Conservation (phyloP, 495 filamentous ascomycete genomes). For the Aeminium ludgeri region DNA sequence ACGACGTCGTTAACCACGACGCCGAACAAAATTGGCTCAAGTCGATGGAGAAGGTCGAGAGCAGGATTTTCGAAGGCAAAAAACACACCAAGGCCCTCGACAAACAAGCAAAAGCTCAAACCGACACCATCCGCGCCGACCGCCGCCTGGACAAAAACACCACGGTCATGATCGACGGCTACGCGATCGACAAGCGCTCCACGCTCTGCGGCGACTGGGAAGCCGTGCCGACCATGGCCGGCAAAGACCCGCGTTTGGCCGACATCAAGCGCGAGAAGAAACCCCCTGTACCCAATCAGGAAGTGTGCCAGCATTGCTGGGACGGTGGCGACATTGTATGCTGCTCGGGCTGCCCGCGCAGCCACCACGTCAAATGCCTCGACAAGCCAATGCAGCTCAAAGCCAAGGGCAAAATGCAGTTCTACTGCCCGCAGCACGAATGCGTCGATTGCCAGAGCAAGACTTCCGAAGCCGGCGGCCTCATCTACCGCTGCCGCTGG, state of each 20-base stretch:
- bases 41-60: conserved; percentile 41
- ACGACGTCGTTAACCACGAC: conserved; percentile 21
- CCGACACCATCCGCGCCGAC: conserved; percentile 26
- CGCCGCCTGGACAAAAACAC: conserved; percentile 41
- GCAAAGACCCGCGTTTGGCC: conserved; percentile 37
- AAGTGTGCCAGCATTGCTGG: conserved; percentile 41
- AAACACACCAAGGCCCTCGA: conserved; percentile 24
- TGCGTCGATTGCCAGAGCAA: conserved; percentile 39
- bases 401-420: conserved; percentile 21
- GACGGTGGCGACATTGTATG: conserved; percentile 30
- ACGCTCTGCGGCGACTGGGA: conserved; percentile 37
- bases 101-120: conserved; percentile 17
- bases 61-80: conserved; percentile 43
- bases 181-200: conserved; percentile 42
- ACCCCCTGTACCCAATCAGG: conserved; percentile 31
- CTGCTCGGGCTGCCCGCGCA: conserved; percentile 40
- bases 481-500: conserved; percentile 42
- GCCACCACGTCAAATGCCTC: conserved; percentile 40
- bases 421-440: conserved; percentile 42
- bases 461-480: conserved; percentile 39
- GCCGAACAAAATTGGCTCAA: conserved; percentile 42
- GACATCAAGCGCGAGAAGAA: conserved; percentile 30
- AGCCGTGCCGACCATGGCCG: conserved; percentile 39
- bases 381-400: conserved; percentile 25
- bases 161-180: conserved; percentile 43